phyloP scores from a whole-genome alignment of 2,329 filamentous ascomycete species.

The Nigrospora oryzae region DNA sequence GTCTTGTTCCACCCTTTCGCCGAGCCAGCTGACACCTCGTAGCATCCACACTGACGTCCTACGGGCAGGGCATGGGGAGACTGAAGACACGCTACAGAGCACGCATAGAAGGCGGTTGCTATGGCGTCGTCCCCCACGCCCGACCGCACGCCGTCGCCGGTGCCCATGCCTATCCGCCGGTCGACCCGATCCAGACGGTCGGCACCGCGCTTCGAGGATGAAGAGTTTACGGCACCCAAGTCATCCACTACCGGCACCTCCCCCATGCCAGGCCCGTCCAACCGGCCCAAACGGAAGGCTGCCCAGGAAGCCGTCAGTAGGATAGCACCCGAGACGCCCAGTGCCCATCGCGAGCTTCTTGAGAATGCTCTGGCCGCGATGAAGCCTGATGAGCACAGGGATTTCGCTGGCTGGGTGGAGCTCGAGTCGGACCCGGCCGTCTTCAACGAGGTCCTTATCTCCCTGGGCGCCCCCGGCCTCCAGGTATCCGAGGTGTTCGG shows the following conservation, averaged over 20 bases:
- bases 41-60: no score
- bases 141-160: no score
- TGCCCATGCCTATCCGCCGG: not conserved
- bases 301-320: slow-evolving; percentile 21
- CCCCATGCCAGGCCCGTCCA: not conserved
- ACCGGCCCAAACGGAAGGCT: slow-evolving; percentile 35
- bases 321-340: slow-evolving; percentile 23
- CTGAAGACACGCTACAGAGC: no score
- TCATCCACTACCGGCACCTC: no score
- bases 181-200: not conserved
- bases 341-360: slow-evolving; percentile 30
- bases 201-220: not conserved
- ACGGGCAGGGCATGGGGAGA: no score
- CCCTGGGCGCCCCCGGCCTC: slow-evolving; percentile 67
- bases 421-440: slow-evolving; percentile 85
- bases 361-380: slow-evolving; percentile 38
- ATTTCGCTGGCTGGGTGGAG: slow-evolving; percentile 71
- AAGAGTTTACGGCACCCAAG: not conserved
- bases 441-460: slow-evolving; percentile 76
- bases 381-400: slow-evolving; percentile 41
- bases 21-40: no score
- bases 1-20: no score
- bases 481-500: slow-evolving; percentile 70
- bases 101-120: no score
- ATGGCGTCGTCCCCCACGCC: no score